These are phyloP conservation scores for Poa pratensis DNA, from an alignment of 176 grass and related monocot genomes.

Conservation along the genomic window DNA sequence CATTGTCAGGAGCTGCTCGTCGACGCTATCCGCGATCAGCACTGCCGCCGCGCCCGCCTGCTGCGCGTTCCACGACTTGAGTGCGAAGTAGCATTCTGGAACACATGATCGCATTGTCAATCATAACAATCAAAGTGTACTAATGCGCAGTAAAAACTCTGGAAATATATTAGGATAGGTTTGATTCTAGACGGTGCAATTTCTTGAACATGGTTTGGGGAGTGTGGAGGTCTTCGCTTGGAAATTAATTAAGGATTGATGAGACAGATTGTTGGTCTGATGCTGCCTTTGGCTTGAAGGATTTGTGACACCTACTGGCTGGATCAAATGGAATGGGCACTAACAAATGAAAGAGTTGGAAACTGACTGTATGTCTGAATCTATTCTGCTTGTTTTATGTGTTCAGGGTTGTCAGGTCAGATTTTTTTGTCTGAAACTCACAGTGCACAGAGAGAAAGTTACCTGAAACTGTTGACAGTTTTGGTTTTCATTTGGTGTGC, in stretches of 20 bases:
- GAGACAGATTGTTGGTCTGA: not conserved
- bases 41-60: constrained; percentile 80
- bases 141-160: not conserved
- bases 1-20: constrained; percentile 94
- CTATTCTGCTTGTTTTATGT: not conserved
- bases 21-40: constrained; percentile 72
- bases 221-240: constrained; percentile 41
- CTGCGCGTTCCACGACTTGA: constrained; percentile 96
- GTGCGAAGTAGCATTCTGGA: constrained; percentile 87
- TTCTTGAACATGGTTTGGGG: not conserved
- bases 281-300: constrained; percentile 47
- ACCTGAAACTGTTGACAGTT: not conserved
- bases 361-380: not conserved
- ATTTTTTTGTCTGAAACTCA: constrained; percentile 14
- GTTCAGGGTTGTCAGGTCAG: not conserved
- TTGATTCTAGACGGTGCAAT: not conserved
- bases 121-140: not conserved
- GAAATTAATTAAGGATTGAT: not conserved
- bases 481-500: not conserved
- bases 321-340: constrained; percentile 15
- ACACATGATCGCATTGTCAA: not conserved
- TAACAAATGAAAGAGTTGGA: not conserved
- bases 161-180: not conserved
- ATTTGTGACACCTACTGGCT: constrained; percentile 31
- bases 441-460: not conserved